These are phyloP conservation scores for Vitis hybrid DNA, from an alignment of 177 flowering plant species.

Conservation along the genomic window DNA sequence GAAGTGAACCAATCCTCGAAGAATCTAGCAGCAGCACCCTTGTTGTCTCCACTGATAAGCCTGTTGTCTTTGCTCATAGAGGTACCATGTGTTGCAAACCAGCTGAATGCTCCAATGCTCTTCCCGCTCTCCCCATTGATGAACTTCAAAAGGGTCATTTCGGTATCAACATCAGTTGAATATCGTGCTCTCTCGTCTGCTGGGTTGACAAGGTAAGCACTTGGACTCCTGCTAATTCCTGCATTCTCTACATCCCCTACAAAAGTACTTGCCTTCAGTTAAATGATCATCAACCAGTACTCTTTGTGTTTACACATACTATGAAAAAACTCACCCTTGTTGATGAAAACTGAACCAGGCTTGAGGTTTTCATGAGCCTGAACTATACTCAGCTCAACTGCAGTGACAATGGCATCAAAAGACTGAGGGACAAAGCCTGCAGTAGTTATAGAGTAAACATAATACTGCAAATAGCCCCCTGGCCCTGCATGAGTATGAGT, in stretches of 20 bases:
- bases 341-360: conserved; percentile 58
- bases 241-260: conserved; percentile 59
- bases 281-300: too few relatives aligned
- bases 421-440: conserved; percentile 62
- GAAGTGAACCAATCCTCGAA: conserved; percentile 59
- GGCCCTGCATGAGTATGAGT: conserved; percentile 76
- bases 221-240: conserved; percentile 70
- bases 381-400: conserved; percentile 48
- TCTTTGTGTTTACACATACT: too few relatives aligned
- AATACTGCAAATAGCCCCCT: conserved; percentile 62
- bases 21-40: conserved; percentile 70
- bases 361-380: conserved; percentile 58
- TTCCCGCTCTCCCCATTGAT: conserved; percentile 37
- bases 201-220: conserved; percentile 61
- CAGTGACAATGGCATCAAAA: conserved; percentile 55
- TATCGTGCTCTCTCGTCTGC: conserved; percentile 52
- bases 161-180: conserved; percentile 42
- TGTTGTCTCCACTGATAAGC: conserved; percentile 77
- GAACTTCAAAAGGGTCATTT: conserved; percentile 66
- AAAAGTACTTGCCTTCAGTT: background rate
- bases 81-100: conserved; percentile 75
- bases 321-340: conserved; percentile 31
- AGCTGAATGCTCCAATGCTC: conserved; percentile 53
- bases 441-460: conserved; percentile 47
- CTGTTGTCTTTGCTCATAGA: conserved; percentile 60